A percentile compares a stretch with the other conserved stretches of the same genome.
These are phyloP conservation scores for Syzygium oleosum DNA, from an alignment of 345 rosid genomes.

Conservation along the genomic window DNA sequence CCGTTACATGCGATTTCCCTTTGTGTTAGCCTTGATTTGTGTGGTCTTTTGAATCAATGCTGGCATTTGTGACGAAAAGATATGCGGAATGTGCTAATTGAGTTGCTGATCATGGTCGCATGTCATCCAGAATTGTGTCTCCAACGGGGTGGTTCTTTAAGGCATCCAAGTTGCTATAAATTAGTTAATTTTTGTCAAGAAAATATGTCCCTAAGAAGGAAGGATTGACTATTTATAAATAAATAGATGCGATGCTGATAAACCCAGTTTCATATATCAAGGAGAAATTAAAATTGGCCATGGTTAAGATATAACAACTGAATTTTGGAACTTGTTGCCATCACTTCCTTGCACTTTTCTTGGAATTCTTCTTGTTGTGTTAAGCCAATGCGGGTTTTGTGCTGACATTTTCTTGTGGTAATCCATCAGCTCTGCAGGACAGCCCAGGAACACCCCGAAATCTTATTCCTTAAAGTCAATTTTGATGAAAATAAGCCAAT, in stretches of 20 bases:
- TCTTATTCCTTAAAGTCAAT: conserved; percentile 81
- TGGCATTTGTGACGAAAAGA: not conserved
- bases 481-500: conserved; percentile 85
- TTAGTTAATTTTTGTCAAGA: not conserved
- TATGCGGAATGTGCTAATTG: not conserved
- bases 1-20: not conserved
- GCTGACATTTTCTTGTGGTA: conserved; percentile 4
- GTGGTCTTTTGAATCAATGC: not conserved
- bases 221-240: not conserved
- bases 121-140: not conserved
- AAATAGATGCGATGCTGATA: not conserved
- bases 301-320: not conserved
- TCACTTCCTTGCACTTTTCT: not conserved
- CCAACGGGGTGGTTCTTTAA: not conserved
- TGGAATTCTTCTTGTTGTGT: not conserved
- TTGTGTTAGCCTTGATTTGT: not conserved
- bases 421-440: conserved; percentile 67
- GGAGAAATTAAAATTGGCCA: not conserved
- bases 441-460: conserved; percentile 63
- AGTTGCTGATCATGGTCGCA: not conserved
- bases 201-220: not conserved
- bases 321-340: not conserved
- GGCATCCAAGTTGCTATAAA: not conserved
- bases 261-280: not conserved
- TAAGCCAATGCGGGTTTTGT: not conserved